Percentiles rank a stretch among this genome's conserved stretches.
These are phyloP conservation scores for Misopates orontium DNA, from an alignment of 257 asterid species.

Conservation along the genomic window DNA sequence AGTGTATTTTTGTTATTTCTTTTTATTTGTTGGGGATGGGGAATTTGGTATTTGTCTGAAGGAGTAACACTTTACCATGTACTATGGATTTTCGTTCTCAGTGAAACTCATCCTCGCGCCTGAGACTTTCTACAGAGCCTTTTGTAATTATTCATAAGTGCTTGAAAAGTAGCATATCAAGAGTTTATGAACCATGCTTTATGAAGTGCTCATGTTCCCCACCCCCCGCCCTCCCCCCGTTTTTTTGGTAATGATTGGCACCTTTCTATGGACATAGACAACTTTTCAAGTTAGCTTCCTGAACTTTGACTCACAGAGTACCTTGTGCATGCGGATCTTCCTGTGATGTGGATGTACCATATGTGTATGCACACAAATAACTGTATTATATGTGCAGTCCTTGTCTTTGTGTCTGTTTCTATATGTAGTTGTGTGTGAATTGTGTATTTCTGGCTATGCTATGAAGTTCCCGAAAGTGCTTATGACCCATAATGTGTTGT, in stretches of 20 bases:
- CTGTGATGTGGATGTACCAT: background rate
- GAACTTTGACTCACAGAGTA: background rate
- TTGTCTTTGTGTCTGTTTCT: background rate
- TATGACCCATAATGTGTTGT: background rate
- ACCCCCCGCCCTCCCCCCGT: too few species aligned
- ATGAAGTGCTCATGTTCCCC: background rate
- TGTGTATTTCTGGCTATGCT: background rate
- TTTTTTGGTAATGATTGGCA: background rate
- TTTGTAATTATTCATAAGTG: background rate
- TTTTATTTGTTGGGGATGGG: background rate
- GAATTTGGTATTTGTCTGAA: background rate
- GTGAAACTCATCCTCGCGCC: background rate
- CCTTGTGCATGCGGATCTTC: background rate
- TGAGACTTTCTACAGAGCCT: background rate
- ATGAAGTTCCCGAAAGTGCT: background rate
- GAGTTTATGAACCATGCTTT: conserved; percentile 1
- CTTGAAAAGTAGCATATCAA: background rate
- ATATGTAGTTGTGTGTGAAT: background rate
- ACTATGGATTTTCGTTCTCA: background rate
- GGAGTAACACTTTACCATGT: background rate
- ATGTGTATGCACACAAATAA: background rate
- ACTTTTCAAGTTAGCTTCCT: background rate
- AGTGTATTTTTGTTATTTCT: background rate
- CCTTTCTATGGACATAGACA: too few species aligned
- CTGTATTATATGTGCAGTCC: too few species aligned